Percentiles rank a stretch among this genome's conserved stretches.
These are phyloP conservation scores for Luzula sylvatica DNA, from an alignment of 176 grass and related monocot genomes.

Conservation along the genomic window DNA sequence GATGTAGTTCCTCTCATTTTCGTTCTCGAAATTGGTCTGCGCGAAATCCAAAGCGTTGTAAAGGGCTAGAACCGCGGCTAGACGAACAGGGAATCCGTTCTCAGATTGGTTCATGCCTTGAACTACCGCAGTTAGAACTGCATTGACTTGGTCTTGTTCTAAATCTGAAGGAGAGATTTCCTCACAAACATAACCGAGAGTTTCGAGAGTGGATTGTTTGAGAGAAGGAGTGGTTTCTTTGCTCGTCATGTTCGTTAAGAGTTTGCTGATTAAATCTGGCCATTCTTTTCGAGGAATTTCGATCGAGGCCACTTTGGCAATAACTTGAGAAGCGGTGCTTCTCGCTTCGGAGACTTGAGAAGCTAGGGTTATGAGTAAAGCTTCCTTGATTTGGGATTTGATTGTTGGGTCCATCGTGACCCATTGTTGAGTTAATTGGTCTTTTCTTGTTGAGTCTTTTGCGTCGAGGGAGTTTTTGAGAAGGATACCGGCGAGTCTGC, in stretches of 20 bases:
- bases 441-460: slow-evolving; percentile 41
- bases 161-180: slow-evolving; percentile 49
- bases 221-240: slow-evolving; percentile 27
- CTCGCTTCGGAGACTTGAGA: slow-evolving; percentile 42
- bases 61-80: slow-evolving; percentile 45
- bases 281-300: slow-evolving; percentile 44
- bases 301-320: slow-evolving; percentile 60
- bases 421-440: slow-evolving; percentile 32
- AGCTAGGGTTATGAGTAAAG: slow-evolving; percentile 38
- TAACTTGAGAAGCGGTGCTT: slow-evolving; percentile 44
- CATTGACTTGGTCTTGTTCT: slow-evolving; percentile 63
- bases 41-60: slow-evolving; percentile 72
- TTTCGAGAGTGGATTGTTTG: slow-evolving; percentile 49
- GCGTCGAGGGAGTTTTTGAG: slow-evolving; percentile 62
- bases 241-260: slow-evolving; percentile 45
- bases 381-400: slow-evolving; percentile 45
- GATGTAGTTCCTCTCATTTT: slow-evolving; percentile 55
- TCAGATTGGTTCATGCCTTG: slow-evolving; percentile 58
- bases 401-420: slow-evolving; percentile 37
- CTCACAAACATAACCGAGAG: slow-evolving; percentile 62
- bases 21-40: slow-evolving; percentile 53
- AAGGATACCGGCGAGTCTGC: slow-evolving; percentile 53
- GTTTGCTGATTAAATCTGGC: slow-evolving; percentile 38
- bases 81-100: slow-evolving; percentile 35
- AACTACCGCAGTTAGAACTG: slow-evolving; percentile 53